Conservation (phyloP, 2,329 filamentous ascomycete species). For the Hypoxylon sp. region DNA sequence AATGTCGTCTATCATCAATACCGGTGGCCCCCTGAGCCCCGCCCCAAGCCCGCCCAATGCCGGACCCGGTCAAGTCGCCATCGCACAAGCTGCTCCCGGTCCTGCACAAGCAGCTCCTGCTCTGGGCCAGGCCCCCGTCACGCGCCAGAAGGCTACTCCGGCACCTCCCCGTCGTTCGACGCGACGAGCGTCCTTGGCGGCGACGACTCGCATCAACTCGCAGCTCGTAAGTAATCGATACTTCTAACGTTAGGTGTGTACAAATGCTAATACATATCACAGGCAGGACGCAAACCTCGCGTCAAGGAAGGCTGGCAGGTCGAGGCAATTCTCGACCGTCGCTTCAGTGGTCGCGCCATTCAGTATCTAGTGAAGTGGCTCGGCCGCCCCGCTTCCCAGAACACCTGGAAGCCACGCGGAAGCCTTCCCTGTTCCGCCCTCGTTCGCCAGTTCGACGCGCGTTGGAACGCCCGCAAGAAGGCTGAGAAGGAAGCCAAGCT, state of each 20-base stretch:
- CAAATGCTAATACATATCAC: constrained; percentile 4
- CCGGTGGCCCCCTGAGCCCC: neutral
- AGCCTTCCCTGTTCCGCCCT: constrained; percentile 48
- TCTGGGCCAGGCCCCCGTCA: neutral
- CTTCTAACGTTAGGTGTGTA: neutral
- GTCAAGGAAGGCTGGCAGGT: constrained; percentile 60
- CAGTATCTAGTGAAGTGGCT: constrained; percentile 69
- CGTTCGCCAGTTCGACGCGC: constrained; percentile 39
- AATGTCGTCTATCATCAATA: constrained; percentile 2
- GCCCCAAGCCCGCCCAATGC: neutral
- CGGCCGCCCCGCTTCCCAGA: constrained; percentile 60
- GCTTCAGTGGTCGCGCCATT: constrained; percentile 55
- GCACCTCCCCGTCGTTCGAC: neutral
- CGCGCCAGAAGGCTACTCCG: too few relatives aligned
- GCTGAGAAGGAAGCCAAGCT: constrained; percentile 6
- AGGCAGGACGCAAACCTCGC: neutral
- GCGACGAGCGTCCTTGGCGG: neutral
- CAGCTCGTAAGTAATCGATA: constrained; percentile 3
- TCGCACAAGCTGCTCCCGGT: neutral
- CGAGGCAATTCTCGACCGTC: constrained; percentile 60
- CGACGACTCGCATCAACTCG: neutral
- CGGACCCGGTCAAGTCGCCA: neutral
- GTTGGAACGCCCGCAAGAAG: neutral
- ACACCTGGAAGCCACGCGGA: constrained; percentile 64
- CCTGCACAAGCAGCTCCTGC: neutral